Evolutionary conservation across 805 yeast genomes (phyloP).

Genomic region (Pichia ethanolica): DNA sequence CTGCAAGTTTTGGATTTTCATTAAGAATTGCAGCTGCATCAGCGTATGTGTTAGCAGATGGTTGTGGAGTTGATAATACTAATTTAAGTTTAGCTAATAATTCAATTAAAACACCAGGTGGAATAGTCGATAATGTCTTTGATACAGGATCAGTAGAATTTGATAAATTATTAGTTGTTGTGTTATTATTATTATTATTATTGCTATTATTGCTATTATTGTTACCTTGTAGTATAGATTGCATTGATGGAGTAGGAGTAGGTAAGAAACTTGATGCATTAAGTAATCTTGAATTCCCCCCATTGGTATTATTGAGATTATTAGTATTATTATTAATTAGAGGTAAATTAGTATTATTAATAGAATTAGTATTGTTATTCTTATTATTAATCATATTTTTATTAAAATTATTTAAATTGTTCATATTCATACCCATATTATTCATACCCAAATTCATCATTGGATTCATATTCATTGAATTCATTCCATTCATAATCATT

Average conservation of each 20-base stretch:
- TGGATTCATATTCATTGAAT: neutral
- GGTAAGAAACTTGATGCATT: neutral
- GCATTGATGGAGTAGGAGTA: conserved; percentile 5
- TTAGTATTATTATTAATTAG: neutral
- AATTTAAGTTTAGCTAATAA: conserved; percentile 59
- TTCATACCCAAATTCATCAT: neutral
- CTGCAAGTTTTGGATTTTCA: conserved; percentile 49
- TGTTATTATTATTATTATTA: neutral
- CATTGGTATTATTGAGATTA: neutral
- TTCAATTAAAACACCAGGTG: conserved; percentile 67
- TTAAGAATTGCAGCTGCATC: conserved; percentile 48
- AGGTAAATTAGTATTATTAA: too few relatives aligned
- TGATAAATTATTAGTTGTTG: conserved; percentile 7
- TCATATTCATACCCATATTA: neutral
- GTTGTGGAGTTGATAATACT: conserved; percentile 43
- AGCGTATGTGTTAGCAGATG: conserved; percentile 30
- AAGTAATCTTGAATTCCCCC: neutral
- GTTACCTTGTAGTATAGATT: neutral
- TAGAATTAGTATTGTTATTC: conserved; percentile 1
- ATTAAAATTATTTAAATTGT: too few relatives aligned
- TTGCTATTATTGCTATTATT: neutral
- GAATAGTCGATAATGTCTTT: conserved; percentile 51
- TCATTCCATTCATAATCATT: neutral
- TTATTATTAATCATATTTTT: neutral
- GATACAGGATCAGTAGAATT: conserved; percentile 42